phyloP scores from a whole-genome alignment of 257 asterid genomes.

The Fraxinus anomala region DNA sequence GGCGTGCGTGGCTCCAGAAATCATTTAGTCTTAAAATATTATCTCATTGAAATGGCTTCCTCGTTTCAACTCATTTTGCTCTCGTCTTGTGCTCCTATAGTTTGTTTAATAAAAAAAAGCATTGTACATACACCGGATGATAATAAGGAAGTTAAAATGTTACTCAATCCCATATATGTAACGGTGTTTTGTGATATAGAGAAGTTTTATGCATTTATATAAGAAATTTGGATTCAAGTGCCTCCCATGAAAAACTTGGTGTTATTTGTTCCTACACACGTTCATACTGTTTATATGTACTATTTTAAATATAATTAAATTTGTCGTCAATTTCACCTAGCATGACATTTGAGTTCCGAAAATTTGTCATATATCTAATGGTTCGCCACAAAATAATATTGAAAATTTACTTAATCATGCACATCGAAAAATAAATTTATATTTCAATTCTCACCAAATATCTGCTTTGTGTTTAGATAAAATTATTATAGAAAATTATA shows the following conservation, averaged over 20 bases:
- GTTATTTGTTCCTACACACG: neutral
- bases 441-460: no score
- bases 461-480: no score
- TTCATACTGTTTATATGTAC: no score
- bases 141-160: neutral
- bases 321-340: neutral
- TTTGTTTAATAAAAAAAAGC: neutral
- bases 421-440: no score
- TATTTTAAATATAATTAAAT: no score
- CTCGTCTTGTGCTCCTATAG: neutral
- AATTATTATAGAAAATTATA: no score
- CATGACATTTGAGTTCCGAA: neutral
- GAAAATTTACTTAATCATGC: no score
- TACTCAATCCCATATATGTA: neutral
- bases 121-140: neutral
- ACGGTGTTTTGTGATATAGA: neutral
- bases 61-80: neutral
- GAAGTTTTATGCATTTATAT: neutral
- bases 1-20: slow-evolving; percentile 67
- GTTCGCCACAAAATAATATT: no score
- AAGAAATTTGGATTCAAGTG: neutral
- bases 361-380: no score
- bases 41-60: slow-evolving; percentile 26
- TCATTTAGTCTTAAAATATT: slow-evolving; percentile 43
- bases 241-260: neutral